Evolutionary conservation across 176 grass and related monocot genomes (phyloP), one percentile per base, ranked within the genome.

Genomic region (Eleusine indica): DNA sequence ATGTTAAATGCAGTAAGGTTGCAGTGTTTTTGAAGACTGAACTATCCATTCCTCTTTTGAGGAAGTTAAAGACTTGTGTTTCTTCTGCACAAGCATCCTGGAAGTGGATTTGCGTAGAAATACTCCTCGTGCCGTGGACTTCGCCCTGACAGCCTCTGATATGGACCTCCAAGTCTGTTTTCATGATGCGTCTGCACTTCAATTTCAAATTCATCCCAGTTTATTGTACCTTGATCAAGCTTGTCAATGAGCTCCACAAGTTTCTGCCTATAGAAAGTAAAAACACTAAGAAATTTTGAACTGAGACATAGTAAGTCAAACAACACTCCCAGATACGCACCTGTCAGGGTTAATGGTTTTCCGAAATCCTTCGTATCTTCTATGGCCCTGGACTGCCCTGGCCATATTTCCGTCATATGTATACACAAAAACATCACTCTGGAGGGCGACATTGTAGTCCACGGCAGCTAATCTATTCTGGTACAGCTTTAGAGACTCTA

Each of bases 331-430:
- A 79, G 10, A 40, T 63, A 82, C n/a, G 72, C 86, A 97, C 94
- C 91, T 97, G 78, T 97, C 79, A 0, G 93, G 96, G 63, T 92
- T 90, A 21, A 99, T 94, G 44, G 93, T 96, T 86, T 93, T 96
- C 17, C 63, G 74, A 73, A 99, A 99, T 46, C 93, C 96, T 89
- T 99, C 93, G 13, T 92, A 99, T 82, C 81, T 91, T 80, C 96
- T 87, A 71, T 99, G 96, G 17, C 96, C 96, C 29, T 92, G 91
- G 74, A 99, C 96, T 54, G 96, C 93, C 86, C 83, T 99, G 18
- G 96, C 96, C 96, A 99, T 99, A 90, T 96, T 96, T 41, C 96
- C 96, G 40, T 99, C 93, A 77, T 99, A 99, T 48, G 96, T 99
- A 66, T 99, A 96, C 51, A 99, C 91, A 82, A 99, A 99, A 53